A percentile compares a stretch with the other conserved stretches of the same genome.
phyloP scores from a whole-genome alignment of 129 eudicot species.

The Arctium minus region DNA sequence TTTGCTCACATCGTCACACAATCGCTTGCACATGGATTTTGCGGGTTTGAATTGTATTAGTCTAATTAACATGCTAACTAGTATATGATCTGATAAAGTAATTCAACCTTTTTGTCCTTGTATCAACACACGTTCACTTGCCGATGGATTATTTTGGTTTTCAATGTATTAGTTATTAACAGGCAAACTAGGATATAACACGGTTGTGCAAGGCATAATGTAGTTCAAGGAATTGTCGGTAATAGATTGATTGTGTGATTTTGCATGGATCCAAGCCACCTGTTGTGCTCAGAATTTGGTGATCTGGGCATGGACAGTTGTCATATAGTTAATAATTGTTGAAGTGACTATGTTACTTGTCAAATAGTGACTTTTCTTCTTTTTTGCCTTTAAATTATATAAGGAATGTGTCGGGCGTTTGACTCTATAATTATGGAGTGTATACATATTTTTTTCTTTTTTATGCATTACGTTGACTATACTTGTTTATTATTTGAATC shows the following conservation, averaged over 20 bases:
- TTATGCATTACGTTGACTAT: neutral
- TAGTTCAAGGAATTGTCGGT: neutral
- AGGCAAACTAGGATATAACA: neutral
- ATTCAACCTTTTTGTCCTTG: neutral
- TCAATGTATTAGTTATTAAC: neutral
- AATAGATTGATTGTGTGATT: neutral
- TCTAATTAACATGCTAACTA: neutral
- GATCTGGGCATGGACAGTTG: neutral
- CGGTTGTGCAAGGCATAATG: neutral
- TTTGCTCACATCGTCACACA: neutral
- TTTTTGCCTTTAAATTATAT: neutral
- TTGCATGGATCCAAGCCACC: neutral
- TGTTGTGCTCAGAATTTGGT: neutral
- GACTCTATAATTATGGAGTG: neutral
- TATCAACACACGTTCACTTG: neutral
- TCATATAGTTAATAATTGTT: neutral
- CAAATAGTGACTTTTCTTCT: neutral
- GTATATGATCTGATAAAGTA: neutral
- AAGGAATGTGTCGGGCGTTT: neutral
- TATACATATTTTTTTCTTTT: neutral
- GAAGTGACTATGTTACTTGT: neutral
- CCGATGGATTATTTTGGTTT: neutral
- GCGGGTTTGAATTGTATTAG: neutral
- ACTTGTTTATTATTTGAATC: slow-evolving; percentile 6
- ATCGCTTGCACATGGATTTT: neutral